A percentile compares a stretch with the other conserved stretches of the same genome.
Conservation (phyloP, 768 basidiomycete genomes). For the Suillus ampliporus region DNA sequence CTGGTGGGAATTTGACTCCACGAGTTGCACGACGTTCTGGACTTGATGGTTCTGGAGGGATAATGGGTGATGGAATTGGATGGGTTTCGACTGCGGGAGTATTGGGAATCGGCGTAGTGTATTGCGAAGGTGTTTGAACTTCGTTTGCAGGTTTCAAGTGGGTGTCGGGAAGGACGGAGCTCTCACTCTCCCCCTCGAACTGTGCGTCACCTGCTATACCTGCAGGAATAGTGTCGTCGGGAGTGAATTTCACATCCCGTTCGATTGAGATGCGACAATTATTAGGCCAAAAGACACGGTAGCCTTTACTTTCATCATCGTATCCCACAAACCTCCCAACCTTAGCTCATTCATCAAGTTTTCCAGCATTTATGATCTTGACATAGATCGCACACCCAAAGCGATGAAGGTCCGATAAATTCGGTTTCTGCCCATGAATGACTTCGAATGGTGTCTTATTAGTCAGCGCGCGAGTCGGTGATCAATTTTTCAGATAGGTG, state of each 20-base stretch:
- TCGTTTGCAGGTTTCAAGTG: not conserved
- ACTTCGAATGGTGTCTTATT: constrained; percentile 34
- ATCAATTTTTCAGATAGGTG: constrained; percentile 27
- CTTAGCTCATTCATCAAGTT: constrained; percentile 16
- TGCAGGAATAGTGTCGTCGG: not conserved
- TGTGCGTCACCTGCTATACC: constrained; percentile 14
- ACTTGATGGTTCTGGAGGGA: too few relatives aligned
- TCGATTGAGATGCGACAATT: constrained; percentile 18
- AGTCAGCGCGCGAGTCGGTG: constrained; percentile 21
- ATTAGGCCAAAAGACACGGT: constrained; percentile 27
- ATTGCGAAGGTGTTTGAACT: too few relatives aligned
- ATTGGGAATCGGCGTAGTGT: too few relatives aligned
- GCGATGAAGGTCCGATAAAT: constrained; percentile 24
- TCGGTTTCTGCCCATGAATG: constrained; percentile 27
- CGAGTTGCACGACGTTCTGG: too few relatives aligned
- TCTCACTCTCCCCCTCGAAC: constrained; percentile 21
- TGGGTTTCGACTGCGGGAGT: too few relatives aligned
- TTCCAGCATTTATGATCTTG: constrained; percentile 14
- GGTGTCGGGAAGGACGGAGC: not conserved
- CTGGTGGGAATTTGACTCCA: too few relatives aligned
- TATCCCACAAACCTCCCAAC: constrained; percentile 20
- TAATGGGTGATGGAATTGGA: too few relatives aligned
- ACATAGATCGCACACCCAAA: constrained; percentile 27
- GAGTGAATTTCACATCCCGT: constrained; percentile 18
- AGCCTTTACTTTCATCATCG: constrained; percentile 20